Evolutionary conservation across 2,329 filamentous ascomycete genomes (phyloP), one percentile per base, ranked within the genome.

Genomic region (Penicillium brasilianum): DNA sequence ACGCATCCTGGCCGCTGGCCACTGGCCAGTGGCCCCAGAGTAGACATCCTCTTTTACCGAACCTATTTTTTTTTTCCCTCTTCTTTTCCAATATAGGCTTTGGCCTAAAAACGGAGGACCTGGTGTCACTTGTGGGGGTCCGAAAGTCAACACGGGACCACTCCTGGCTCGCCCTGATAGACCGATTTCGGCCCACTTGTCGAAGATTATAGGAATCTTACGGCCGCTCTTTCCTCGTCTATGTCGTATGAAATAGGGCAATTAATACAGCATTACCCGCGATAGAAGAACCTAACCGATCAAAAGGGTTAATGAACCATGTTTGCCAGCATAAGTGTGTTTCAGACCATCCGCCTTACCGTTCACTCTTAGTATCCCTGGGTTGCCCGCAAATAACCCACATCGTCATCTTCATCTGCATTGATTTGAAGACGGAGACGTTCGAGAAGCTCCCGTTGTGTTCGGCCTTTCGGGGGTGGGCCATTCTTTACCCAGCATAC

Each of bases 71-170:
- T 20, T 20, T 37, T 22, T 20, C 13, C 25, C 9, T 22, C 14
- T 16, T n/a, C 25, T 8, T 28, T 25, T 55, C 58, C 53, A 37
- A 49, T 62, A 54, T 62, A 61, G 60, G 25, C 57, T 64, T 60
- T 56, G 53, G 57, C 55, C 57, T 64, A 62, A 60, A 18, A 55
- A 61, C 41, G 57, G 59, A 60, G 39, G 41, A 52, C 52, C 62
- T 63, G 61, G 53, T 67, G 67, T 67, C 61, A 69, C 18, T 54
- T 66, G 66, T 70, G 68, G 68, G 64, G 67, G 58, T 62, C 59
- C 59, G 48, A 67, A 67, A 66, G 25, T 54, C 20, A 25, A 36
- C 16, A 48, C 53, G 54, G 58, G 36, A 34, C 52, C 53, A 56
- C 50, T 44, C 63, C 51, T 55, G 39, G 39, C 60, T 63, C 41